Evolutionary conservation across 2,329 filamentous ascomycete genomes (phyloP).

Genomic region (Fonsecaea multimorphosa): DNA sequence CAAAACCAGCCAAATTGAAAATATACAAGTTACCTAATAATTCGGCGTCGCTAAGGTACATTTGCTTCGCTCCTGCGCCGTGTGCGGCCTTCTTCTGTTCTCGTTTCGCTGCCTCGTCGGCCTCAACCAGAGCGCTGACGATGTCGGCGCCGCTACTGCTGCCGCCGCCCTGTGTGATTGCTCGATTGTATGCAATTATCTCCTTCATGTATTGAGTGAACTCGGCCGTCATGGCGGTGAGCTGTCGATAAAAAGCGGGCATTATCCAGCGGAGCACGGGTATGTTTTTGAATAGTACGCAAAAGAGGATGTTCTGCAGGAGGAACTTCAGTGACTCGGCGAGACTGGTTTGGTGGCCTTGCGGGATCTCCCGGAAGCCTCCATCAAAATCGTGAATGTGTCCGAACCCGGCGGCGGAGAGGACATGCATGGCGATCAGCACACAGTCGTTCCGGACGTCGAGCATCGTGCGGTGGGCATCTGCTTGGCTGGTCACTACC

Average conservation of each 20-base stretch:
- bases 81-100: conserved; percentile 45
- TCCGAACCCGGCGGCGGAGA: conserved; percentile 48
- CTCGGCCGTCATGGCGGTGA: conserved; percentile 21
- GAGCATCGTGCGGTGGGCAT: conserved; percentile 7
- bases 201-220: conserved; percentile 34
- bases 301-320: conserved; percentile 34
- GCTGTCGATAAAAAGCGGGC: conserved; percentile 36
- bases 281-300: conserved; percentile 24
- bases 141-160: conserved; percentile 27
- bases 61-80: conserved; percentile 28
- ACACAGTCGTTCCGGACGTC: conserved; percentile 44
- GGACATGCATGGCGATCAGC: conserved; percentile 47
- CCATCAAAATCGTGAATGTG: conserved; percentile 35
- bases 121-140: conserved; percentile 36
- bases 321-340: conserved; percentile 38
- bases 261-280: conserved; percentile 42
- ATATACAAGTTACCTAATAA: conserved; percentile 59
- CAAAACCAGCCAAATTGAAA: conserved; percentile 59
- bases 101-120: conserved; percentile 36
- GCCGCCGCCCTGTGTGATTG: conserved; percentile 41
- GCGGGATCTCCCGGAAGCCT: conserved; percentile 16
- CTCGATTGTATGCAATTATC: conserved; percentile 26
- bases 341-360: conserved; percentile 40
- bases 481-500: conserved; percentile 8
- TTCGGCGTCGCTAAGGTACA: conserved; percentile 49